phyloP scores from a whole-genome alignment of 225 moss, liverwort and hornwort species.

The Pseudisothecium myosuroides region DNA sequence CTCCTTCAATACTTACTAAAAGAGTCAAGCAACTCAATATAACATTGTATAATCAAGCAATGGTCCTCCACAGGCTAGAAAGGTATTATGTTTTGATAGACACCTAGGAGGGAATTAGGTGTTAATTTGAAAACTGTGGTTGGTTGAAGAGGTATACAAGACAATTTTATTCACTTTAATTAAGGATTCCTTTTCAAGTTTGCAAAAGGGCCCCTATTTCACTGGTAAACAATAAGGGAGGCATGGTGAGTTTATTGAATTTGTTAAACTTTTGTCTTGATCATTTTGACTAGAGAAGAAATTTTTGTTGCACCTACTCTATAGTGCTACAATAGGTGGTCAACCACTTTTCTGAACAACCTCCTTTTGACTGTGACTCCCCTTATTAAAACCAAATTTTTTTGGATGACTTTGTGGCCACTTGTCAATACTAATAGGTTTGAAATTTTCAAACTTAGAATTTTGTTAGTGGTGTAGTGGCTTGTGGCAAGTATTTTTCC shows the following conservation, averaged over 20 bases:
- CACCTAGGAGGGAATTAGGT: accelerated
- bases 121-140: neutral
- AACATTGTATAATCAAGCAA: neutral
- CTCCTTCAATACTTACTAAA: neutral
- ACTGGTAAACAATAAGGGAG: neutral
- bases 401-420: too few relatives aligned
- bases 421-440: neutral
- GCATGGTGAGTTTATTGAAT: accelerated
- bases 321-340: accelerated
- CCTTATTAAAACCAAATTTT: neutral
- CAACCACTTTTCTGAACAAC: accelerated
- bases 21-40: neutral
- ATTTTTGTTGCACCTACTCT: accelerated
- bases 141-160: neutral
- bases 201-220: accelerated
- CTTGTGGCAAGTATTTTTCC: neutral
- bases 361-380: neutral
- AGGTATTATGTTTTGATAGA: neutral
- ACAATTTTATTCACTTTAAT: neutral
- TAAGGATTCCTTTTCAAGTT: accelerated
- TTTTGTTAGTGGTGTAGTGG: neutral
- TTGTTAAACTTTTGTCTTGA: neutral
- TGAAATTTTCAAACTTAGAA: neutral
- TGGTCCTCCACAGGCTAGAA: accelerated
- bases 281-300: neutral